Evolutionary conservation across 768 basidiomycete genomes (phyloP).

Genomic region (Mycena filopes): DNA sequence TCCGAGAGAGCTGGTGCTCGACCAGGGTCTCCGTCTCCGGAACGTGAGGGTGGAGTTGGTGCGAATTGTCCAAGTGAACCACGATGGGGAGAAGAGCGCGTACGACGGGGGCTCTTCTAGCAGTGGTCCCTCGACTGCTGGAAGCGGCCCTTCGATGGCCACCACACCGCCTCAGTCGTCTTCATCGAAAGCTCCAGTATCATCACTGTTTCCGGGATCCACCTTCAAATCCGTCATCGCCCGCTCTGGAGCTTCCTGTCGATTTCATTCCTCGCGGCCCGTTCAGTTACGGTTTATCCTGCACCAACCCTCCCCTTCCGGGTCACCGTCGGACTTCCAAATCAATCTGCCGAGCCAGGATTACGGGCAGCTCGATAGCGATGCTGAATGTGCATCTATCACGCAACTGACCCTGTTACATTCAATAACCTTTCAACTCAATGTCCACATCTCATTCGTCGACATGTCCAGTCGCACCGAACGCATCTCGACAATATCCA

Average conservation of each 20-base stretch:
- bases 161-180: slow-evolving; percentile 40
- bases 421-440: slow-evolving; percentile 80
- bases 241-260: slow-evolving; percentile 90
- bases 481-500: slow-evolving; percentile 67
- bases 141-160: slow-evolving; percentile 46
- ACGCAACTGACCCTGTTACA: slow-evolving; percentile 88
- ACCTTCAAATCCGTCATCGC: slow-evolving; percentile 70
- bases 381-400: slow-evolving; percentile 77
- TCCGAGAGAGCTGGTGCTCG: slow-evolving; percentile 69
- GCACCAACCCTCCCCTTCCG: slow-evolving; percentile 66
- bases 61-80: slow-evolving; percentile 67
- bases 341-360: slow-evolving; percentile 55
- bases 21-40: slow-evolving; percentile 77
- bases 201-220: slow-evolving; percentile 52
- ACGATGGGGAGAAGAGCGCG: slow-evolving; percentile 49
- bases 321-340: slow-evolving; percentile 60
- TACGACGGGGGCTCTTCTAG: slow-evolving; percentile 49
- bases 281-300: slow-evolving; percentile 85
- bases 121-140: slow-evolving; percentile 33
- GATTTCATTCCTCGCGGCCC: slow-evolving; percentile 82
- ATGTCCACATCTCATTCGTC: slow-evolving; percentile 81
- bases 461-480: slow-evolving; percentile 76
- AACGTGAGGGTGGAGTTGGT: slow-evolving; percentile 86
- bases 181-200: slow-evolving; percentile 52
- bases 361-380: slow-evolving; percentile 61